Evolutionary conservation across 441 rosid species (phyloP).

Genomic region (Raphanus hybrid): DNA sequence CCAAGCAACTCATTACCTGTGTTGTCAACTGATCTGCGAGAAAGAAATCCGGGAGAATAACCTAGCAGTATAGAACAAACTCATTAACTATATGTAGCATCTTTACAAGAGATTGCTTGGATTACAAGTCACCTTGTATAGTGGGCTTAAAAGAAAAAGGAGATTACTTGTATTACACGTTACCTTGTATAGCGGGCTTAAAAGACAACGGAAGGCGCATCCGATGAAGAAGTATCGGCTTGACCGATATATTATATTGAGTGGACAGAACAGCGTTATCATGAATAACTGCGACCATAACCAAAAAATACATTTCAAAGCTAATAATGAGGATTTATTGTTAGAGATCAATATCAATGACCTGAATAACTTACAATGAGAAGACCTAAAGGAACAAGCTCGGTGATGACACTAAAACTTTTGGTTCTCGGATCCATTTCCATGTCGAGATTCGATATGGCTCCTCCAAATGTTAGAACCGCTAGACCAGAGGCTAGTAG

Average conservation of each 20-base stretch:
- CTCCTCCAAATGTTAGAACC: slow-evolving; percentile 61
- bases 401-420: slow-evolving; percentile 60
- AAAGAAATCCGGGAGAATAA: slow-evolving; percentile 78
- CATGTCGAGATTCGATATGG: slow-evolving; percentile 79
- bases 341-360: not conserved
- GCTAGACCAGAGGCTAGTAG: slow-evolving; percentile 62
- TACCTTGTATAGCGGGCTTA: slow-evolving; percentile 86
- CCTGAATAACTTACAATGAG: slow-evolving; percentile 50
- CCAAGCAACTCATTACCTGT: slow-evolving; percentile 54
- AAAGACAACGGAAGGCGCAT: slow-evolving; percentile 58
- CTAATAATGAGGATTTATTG: not conserved
- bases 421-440: slow-evolving; percentile 73
- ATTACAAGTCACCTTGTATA: not conserved
- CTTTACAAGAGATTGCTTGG: not conserved
- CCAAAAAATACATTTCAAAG: slow-evolving; percentile 11
- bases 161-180: slow-evolving; percentile 19
- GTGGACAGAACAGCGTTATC: slow-evolving; percentile 56
- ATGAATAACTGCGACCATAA: slow-evolving; percentile 43
- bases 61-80: slow-evolving; percentile 43
- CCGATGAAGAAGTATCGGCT: slow-evolving; percentile 65
- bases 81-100: not conserved
- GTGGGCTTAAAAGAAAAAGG: not conserved
- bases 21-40: slow-evolving; percentile 87
- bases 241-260: slow-evolving; percentile 73
- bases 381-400: slow-evolving; percentile 69